phyloP scores from a whole-genome alignment of 305 asterid genomes.

The Rubia occidens region DNA sequence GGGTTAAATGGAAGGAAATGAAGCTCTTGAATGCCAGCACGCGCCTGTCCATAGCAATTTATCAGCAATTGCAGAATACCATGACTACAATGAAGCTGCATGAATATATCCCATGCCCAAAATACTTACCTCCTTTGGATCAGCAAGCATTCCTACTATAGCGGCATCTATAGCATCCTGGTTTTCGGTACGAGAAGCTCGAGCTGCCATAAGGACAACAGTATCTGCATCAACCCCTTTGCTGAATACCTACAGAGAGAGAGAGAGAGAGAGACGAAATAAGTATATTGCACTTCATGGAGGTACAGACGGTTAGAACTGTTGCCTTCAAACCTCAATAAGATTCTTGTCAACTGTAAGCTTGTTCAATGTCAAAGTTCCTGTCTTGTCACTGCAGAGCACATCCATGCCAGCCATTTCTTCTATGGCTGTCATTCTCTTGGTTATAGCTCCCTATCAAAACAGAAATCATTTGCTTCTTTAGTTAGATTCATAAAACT shows the following conservation, averaged over 20 bases:
- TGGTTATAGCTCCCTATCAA: slow-evolving; percentile 88
- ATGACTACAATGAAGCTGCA: neutral
- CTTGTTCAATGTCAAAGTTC: slow-evolving; percentile 84
- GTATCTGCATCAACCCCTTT: slow-evolving; percentile 84
- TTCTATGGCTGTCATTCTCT: slow-evolving; percentile 99
- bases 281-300: neutral
- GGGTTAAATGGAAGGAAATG: slow-evolving; percentile 42
- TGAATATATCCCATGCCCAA: slow-evolving; percentile 1
- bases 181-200: slow-evolving; percentile 90
- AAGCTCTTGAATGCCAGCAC: slow-evolving; percentile 32
- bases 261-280: neutral
- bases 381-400: slow-evolving; percentile 92
- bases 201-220: slow-evolving; percentile 96
- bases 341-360: slow-evolving; percentile 90
- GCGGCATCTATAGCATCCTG: slow-evolving; percentile 97
- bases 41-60: slow-evolving; percentile 44
- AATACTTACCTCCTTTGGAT: slow-evolving; percentile 80
- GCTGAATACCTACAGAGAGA: slow-evolving; percentile 52
- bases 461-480: slow-evolving; percentile 3
- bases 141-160: slow-evolving; percentile 93
- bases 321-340: slow-evolving; percentile 48
- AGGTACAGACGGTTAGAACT: neutral
- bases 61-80: slow-evolving; percentile 17
- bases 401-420: slow-evolving; percentile 99
- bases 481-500: slow-evolving; percentile 13